Conservation (phyloP, 2,329 filamentous ascomycete species). For the Beauveria asiatica region DNA sequence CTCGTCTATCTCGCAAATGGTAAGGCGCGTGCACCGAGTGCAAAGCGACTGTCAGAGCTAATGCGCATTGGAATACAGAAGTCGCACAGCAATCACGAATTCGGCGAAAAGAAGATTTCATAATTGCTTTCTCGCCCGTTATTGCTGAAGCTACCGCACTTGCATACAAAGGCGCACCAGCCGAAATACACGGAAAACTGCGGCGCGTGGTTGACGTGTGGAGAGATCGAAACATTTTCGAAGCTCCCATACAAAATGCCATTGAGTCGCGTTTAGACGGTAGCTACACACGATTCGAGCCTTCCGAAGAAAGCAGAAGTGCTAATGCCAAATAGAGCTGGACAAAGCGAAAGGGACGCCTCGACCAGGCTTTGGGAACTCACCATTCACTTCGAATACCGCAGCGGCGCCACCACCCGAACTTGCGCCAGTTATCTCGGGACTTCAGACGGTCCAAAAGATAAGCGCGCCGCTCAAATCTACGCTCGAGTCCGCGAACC, state of each 20-base stretch:
- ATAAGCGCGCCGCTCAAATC: constrained; percentile 59
- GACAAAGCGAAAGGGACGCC: constrained; percentile 49
- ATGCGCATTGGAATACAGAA: constrained; percentile 46
- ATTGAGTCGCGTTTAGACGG: constrained; percentile 75
- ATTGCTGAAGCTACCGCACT: constrained; percentile 82
- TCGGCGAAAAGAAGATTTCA: constrained; percentile 84
- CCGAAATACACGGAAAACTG: constrained; percentile 81
- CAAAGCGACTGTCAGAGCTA: background rate
- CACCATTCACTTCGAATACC: constrained; percentile 51
- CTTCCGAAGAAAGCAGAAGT: background rate
- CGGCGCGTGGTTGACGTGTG: constrained; percentile 89
- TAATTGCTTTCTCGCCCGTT: constrained; percentile 82
- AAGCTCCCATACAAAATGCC: constrained; percentile 66
- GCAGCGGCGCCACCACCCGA: constrained; percentile 37
- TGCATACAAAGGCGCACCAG: constrained; percentile 84
- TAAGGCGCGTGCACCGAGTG: constrained; percentile 28
- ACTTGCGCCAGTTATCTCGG: constrained; percentile 63
- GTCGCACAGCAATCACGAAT: constrained; percentile 95
- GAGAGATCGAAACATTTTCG: constrained; percentile 80
- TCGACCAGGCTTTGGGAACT: constrained; percentile 47
- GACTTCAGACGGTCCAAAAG: constrained; percentile 68
- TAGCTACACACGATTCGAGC: constrained; percentile 30
- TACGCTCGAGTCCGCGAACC: constrained; percentile 60
- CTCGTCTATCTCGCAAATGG: constrained; percentile 93
- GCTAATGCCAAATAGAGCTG: constrained; percentile 39